Percentiles rank a stretch among this genome's conserved stretches.
Conservation (phyloP, 2,329 filamentous ascomycete genomes). For the Lasiodiplodia sp. region DNA sequence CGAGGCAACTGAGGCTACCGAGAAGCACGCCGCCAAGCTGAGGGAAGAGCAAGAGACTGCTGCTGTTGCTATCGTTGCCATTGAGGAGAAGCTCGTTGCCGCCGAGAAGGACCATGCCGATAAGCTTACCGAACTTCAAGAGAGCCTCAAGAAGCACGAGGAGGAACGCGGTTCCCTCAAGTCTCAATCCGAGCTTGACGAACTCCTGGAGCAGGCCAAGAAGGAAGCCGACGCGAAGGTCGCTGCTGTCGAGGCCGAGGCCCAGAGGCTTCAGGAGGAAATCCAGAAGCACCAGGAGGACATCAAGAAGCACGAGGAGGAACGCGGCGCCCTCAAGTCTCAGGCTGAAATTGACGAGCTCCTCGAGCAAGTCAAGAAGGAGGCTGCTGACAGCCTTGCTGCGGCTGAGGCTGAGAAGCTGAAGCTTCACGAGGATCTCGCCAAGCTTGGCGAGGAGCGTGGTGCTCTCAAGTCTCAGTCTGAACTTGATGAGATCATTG, state of each 20-base stretch:
- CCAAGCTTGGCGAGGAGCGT: constrained; percentile 18
- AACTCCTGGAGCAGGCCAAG: constrained; percentile 12
- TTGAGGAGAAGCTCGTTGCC: constrained; percentile 27
- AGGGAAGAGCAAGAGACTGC: constrained; percentile 19
- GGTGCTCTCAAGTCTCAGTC: constrained; percentile 13
- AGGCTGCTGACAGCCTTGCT: constrained; percentile 14
- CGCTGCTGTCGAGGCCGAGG: constrained; percentile 14
- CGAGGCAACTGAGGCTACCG: constrained; percentile 12
- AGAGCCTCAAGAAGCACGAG: constrained; percentile 13
- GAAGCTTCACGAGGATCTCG: constrained; percentile 10
- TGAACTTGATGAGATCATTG: constrained; percentile 21
- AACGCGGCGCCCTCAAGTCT: constrained; percentile 19
- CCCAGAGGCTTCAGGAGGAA: constrained; percentile 18
- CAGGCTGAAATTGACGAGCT: constrained; percentile 20
- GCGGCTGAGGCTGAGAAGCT: constrained; percentile 20
- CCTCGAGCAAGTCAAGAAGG: constrained; percentile 11
- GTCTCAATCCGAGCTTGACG: constrained; percentile 23
- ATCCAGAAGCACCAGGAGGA: constrained; percentile 13
- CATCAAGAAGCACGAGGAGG: constrained; percentile 21
- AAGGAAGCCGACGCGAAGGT: constrained; percentile 12
- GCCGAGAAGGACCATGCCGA: constrained; percentile 26
- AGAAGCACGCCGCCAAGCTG: constrained; percentile 13
- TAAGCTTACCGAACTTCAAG: constrained; percentile 19
- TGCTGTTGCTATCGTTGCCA: constrained; percentile 20
- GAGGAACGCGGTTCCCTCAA: constrained; percentile 25